Evolutionary conservation across 768 basidiomycete species (phyloP), one percentile per base, ranked within the genome.

Genomic region (Trametes elegans): DNA sequence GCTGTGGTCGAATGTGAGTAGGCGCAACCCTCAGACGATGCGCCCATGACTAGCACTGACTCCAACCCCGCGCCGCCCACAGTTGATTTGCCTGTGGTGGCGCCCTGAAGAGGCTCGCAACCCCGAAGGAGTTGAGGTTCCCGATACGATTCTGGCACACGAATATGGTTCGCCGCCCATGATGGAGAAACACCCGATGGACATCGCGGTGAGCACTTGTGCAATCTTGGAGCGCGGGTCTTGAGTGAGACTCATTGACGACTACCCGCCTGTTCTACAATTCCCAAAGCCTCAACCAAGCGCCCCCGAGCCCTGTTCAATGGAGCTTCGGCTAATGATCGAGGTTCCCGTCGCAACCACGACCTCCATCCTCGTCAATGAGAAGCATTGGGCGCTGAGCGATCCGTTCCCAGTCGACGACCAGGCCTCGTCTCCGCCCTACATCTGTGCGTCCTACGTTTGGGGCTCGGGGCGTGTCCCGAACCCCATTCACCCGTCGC

Each of bases 371-470:
- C 16, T 24, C 16, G 40, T 55, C n/a, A 61, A 63, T 21, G 56
- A 52, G 29, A 36, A 34, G 19, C 41, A 47, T 24, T 57, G 57
- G 57, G 9, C 28, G 24, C 46, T 63, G 36, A 60, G 41, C 40
- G 51, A 55, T 7, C 58, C 60, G 18, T 31, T 60, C 38, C n/a
- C n/a, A n/a, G 55, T 59, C 46, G 39, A 55, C 41, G 31, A 50
- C 13, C 47, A 40, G 16, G 31, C 34, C 21, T 19, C 40, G 7
- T 18, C 43, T 5, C 45, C 53, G 8, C 45, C 35, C 14, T 60
- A 65, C 48, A 43, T 53, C 36, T 62, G 60, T 36, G 45, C 62
- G 21, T 66, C 64, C n/a, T 66, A 64, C 60, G 61, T 62, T 16
- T 64, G 61, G 62, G 60, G 57, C 19, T 6, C 27, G n/a, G 47